phyloP scores from a whole-genome alignment of 768 basidiomycete species.

The Russula virescens region DNA sequence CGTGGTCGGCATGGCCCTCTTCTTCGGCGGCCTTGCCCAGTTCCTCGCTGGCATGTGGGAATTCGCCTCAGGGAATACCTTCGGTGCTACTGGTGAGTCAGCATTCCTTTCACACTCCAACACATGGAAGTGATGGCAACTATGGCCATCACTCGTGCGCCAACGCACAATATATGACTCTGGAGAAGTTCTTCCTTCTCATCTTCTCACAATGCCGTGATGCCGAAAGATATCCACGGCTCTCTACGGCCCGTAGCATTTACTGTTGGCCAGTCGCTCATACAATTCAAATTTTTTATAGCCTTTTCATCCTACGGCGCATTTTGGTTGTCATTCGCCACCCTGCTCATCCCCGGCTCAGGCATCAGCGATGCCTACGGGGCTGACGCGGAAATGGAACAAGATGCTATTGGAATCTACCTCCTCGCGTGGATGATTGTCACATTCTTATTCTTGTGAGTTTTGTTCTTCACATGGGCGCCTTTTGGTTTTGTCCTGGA shows the following conservation, averaged over 20 bases:
- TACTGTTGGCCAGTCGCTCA: not conserved
- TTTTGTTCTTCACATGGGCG: slow-evolving; percentile 11
- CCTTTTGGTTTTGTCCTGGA: too few relatives aligned
- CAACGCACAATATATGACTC: too few relatives aligned
- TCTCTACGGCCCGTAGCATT: not conserved
- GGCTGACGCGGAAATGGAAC: slow-evolving; percentile 33
- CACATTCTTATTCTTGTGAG: slow-evolving; percentile 64
- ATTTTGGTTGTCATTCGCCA: slow-evolving; percentile 83
- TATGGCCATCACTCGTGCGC: not conserved
- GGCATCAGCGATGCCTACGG: slow-evolving; percentile 55
- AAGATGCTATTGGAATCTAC: slow-evolving; percentile 66
- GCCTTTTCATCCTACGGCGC: slow-evolving; percentile 82
- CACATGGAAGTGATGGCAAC: not conserved
- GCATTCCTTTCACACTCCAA: too few relatives aligned
- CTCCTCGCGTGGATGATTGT: slow-evolving; percentile 70
- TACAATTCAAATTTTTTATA: slow-evolving; percentile 29
- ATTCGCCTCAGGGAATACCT: slow-evolving; percentile 50
- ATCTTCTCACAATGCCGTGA: too few relatives aligned
- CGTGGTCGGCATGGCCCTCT: slow-evolving; percentile 82
- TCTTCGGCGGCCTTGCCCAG: slow-evolving; percentile 79
- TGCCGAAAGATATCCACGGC: not conserved
- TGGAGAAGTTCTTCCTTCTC: too few relatives aligned
- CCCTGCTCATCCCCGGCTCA: slow-evolving; percentile 62
- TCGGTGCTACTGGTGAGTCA: slow-evolving; percentile 64
- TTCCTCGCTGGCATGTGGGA: slow-evolving; percentile 86